Conservation (phyloP, 805 yeast genomes). For the Wickerhamomyces rabaulensis region DNA sequence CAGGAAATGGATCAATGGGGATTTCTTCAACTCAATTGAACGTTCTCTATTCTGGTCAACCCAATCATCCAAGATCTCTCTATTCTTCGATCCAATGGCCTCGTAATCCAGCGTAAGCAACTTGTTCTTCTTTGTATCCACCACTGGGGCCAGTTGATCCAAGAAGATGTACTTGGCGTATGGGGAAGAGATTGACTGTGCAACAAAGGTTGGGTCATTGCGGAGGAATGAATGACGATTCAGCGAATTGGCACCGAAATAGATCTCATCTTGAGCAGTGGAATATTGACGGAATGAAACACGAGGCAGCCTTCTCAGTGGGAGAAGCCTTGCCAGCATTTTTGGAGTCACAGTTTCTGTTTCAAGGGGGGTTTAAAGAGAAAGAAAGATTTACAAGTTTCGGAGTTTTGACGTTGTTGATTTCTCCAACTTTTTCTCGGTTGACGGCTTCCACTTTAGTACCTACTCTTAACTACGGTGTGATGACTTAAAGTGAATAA, state of each 20-base stretch:
- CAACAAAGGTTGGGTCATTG: conserved; percentile 42
- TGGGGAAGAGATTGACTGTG: conserved; percentile 36
- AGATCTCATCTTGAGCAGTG: conserved; percentile 17
- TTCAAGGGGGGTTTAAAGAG: neutral
- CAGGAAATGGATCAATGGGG: conserved; percentile 29
- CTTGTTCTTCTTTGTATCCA: conserved; percentile 7
- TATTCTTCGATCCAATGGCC: conserved; percentile 11
- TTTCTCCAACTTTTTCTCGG: neutral
- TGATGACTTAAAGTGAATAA: too few relatives aligned
- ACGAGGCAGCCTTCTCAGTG: neutral
- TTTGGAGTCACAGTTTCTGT: neutral
- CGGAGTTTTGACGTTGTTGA: too few relatives aligned
- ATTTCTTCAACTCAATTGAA: conserved; percentile 2
- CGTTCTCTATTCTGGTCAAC: conserved; percentile 9
- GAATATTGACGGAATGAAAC: neutral
- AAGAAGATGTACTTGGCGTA: conserved; percentile 38
- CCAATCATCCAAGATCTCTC: conserved; percentile 21
- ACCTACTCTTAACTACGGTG: too few relatives aligned
- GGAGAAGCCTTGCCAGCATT: neutral
- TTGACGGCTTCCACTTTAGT: too few relatives aligned
- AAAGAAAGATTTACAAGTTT: too few relatives aligned
- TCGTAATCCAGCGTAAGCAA: conserved; percentile 11
- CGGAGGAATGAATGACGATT: conserved; percentile 56
- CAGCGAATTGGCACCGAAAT: conserved; percentile 45
- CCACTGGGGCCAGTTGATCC: conserved; percentile 27